Evolutionary conservation across 2,329 filamentous ascomycete species (phyloP).

Genomic region (Fusarium albidum): DNA sequence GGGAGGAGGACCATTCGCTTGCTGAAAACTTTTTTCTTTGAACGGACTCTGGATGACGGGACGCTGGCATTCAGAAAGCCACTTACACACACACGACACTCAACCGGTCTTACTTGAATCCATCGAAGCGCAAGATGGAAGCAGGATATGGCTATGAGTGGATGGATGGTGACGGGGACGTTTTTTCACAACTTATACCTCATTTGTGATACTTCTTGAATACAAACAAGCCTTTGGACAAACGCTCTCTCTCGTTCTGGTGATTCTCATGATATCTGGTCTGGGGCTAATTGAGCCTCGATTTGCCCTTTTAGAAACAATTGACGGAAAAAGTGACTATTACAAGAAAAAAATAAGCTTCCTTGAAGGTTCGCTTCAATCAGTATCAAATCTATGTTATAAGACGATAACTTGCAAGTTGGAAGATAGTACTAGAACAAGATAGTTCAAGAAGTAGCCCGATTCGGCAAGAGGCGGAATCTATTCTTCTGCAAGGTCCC

Average conservation of each 20-base stretch:
- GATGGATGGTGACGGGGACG: constrained; percentile 7
- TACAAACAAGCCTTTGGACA: constrained; percentile 33
- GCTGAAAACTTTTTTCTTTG: constrained; percentile 11
- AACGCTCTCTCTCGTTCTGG: neutral
- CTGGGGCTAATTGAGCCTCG: no score
- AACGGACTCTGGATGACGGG: constrained; percentile 31
- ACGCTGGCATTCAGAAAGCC: constrained; percentile 32
- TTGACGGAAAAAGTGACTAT: no score
- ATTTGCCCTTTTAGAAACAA: no score
- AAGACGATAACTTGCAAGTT: no score
- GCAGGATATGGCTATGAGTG: constrained; percentile 2
- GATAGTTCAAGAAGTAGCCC: no score
- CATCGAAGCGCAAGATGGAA: constrained; percentile 12
- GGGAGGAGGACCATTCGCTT: constrained; percentile 26
- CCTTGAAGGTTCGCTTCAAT: no score
- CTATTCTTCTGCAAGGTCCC: constrained; percentile 10
- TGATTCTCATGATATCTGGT: neutral
- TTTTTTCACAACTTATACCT: neutral
- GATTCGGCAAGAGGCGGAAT: no score
- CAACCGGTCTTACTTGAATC: constrained; percentile 11
- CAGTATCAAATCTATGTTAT: no score
- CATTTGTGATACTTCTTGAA: constrained; percentile 30
- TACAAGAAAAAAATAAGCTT: no score
- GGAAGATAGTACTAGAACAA: no score
- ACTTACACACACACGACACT: constrained; percentile 25